Conservation (phyloP, 306 rosid genomes). For the Pyrus bretschneideri region DNA sequence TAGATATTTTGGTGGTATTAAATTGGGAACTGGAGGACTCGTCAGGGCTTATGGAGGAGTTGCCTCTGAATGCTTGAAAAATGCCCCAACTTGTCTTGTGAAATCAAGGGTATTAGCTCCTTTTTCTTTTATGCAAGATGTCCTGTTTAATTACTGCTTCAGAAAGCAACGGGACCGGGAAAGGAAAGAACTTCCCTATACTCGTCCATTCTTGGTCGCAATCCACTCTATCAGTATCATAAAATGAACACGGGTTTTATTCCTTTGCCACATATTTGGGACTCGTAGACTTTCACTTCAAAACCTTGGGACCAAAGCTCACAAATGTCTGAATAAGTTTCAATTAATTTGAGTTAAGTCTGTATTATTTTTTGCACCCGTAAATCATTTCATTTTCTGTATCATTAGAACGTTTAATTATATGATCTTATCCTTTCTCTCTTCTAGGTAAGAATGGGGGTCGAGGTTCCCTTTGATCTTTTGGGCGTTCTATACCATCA, state of each 20-base stretch:
- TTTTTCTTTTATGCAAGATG: neutral
- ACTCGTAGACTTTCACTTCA: neutral
- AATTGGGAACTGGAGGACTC: constrained; percentile 85
- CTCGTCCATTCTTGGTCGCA: neutral
- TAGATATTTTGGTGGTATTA: constrained; percentile 87
- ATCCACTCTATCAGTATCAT: neutral
- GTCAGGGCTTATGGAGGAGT: constrained; percentile 97
- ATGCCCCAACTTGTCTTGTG: constrained; percentile 66
- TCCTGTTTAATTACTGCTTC: neutral
- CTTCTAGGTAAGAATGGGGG: constrained; percentile 75
- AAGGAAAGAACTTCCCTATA: neutral
- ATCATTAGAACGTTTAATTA: neutral
- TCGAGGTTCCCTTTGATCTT: constrained; percentile 80
- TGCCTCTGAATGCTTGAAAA: constrained; percentile 79
- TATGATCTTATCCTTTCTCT: neutral
- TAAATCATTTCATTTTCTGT: neutral
- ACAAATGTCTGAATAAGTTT: neutral
- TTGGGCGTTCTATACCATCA: constrained; percentile 74
- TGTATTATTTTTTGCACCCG: neutral
- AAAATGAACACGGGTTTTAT: neutral
- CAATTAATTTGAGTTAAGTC: neutral
- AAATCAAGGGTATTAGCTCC: constrained; percentile 62
- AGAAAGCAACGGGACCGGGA: neutral
- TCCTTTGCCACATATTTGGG: neutral
- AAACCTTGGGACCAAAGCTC: neutral